A percentile compares a stretch with the other conserved stretches of the same genome.
Evolutionary conservation across 1,139 yeast species (phyloP).

Genomic region (Yamadazyma triangularis): DNA sequence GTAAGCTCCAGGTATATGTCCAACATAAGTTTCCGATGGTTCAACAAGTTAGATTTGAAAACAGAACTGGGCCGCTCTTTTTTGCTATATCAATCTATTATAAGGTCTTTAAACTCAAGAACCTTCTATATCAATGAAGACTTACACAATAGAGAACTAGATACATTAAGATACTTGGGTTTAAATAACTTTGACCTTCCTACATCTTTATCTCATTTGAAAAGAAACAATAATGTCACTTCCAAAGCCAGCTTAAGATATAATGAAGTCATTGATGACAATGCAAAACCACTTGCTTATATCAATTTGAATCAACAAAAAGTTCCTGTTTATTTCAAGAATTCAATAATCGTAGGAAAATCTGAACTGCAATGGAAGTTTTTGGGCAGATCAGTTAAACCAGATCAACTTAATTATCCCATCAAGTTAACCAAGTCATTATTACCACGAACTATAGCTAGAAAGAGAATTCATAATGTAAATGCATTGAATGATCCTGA

Average conservation of each 20-base stretch:
- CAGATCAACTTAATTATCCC: constrained; percentile 15
- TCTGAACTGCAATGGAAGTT: constrained; percentile 38
- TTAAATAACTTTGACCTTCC: constrained; percentile 25
- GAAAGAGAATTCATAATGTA: constrained; percentile 16
- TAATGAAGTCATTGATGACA: constrained; percentile 22
- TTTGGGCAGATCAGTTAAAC: constrained; percentile 29
- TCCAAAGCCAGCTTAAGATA: constrained; percentile 23
- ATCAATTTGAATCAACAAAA: constrained; percentile 13
- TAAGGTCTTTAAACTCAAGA: constrained; percentile 18
- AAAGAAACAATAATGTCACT: constrained; percentile 27
- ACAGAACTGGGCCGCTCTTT: constrained; percentile 27
- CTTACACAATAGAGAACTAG: constrained; percentile 16
- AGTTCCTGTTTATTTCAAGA: constrained; percentile 21
- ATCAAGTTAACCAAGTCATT: constrained; percentile 19
- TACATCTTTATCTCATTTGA: constrained; percentile 23
- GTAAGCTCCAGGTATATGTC: constrained; percentile 34
- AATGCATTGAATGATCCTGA: constrained; percentile 19
- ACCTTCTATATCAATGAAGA: neutral
- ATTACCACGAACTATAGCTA: constrained; percentile 22
- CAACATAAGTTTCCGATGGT: constrained; percentile 30
- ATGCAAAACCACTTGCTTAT: constrained; percentile 13
- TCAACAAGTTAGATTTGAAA: constrained; percentile 26
- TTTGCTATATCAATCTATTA: constrained; percentile 21
- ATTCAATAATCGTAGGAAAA: constrained; percentile 25
- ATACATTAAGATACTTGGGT: constrained; percentile 20